Evolutionary conservation across 1,284 basidiomycete genomes (phyloP).

Genomic region (Meripilus lineatus): DNA sequence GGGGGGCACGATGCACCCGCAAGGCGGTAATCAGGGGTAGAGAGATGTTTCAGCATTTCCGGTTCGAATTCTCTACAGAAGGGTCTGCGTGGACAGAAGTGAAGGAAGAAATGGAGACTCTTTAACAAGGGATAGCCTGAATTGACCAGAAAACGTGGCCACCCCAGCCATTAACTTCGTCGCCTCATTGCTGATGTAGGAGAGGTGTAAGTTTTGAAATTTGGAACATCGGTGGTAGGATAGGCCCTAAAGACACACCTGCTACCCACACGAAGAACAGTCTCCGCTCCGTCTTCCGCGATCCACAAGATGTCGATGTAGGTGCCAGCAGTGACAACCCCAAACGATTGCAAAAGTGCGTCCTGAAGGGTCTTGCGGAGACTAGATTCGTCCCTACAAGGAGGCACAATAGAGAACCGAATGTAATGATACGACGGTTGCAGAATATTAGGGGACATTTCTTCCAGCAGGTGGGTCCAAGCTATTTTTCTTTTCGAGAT

Average conservation of each 20-base stretch:
- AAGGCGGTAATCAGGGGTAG: too few relatives aligned
- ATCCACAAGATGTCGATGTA: slow-evolving; percentile 40
- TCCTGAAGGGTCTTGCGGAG: slow-evolving; percentile 40
- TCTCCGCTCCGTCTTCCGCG: slow-evolving; percentile 26
- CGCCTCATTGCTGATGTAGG: slow-evolving; percentile 38
- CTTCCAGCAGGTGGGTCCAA: neutral
- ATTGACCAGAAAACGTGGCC: slow-evolving; percentile 24
- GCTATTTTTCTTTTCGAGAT: too few relatives aligned
- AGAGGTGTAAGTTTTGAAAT: too few relatives aligned
- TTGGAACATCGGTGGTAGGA: neutral
- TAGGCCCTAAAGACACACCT: slow-evolving; percentile 19
- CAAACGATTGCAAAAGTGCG: slow-evolving; percentile 38
- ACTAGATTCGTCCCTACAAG: slow-evolving; percentile 31
- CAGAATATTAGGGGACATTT: neutral
- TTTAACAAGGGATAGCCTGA: slow-evolving; percentile 30
- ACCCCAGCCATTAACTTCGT: slow-evolving; percentile 35
- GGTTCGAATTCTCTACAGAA: too few relatives aligned
- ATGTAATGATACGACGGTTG: slow-evolving; percentile 33
- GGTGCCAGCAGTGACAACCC: slow-evolving; percentile 32
- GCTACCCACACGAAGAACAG: slow-evolving; percentile 32
- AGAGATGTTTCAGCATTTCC: too few relatives aligned
- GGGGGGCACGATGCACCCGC: too few relatives aligned
- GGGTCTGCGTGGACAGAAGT: slow-evolving; percentile 22
- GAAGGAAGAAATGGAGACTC: slow-evolving; percentile 40
- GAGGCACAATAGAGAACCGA: slow-evolving; percentile 30